Percentiles rank a stretch among this genome's conserved stretches.
phyloP scores from a whole-genome alignment of 345 rosid species.

The Citrus trifoliata region DNA sequence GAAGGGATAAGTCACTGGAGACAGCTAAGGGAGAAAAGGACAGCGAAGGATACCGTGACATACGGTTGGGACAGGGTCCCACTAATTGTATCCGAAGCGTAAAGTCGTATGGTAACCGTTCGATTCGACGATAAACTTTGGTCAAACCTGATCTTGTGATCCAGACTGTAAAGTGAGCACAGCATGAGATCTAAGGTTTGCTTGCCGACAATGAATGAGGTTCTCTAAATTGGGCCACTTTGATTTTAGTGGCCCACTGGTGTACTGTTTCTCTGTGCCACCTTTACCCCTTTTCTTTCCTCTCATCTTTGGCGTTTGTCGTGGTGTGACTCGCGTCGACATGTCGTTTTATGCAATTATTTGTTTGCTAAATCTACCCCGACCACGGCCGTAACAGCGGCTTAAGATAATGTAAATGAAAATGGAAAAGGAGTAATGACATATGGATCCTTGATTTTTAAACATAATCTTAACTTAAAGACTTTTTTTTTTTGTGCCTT shows the following conservation, averaged over 20 bases:
- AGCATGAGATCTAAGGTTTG: not conserved
- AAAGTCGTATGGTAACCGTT: slow-evolving; percentile 9
- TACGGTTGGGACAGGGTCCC: not conserved
- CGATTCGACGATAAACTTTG: slow-evolving; percentile 12
- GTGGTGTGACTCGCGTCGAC: not conserved
- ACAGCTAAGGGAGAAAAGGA: not conserved
- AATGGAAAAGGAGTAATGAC: too few species aligned
- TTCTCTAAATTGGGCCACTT: not conserved
- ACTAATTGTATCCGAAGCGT: not conserved
- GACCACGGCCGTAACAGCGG: too few species aligned
- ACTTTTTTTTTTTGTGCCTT: too few species aligned
- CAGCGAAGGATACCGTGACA: slow-evolving; percentile 4
- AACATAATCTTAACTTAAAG: too few species aligned
- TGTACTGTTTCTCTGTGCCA: not conserved
- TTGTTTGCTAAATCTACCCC: too few species aligned
- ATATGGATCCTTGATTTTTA: too few species aligned
- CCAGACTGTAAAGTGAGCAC: slow-evolving; percentile 27
- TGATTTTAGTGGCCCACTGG: not conserved
- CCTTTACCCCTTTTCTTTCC: not conserved
- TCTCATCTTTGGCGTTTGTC: not conserved
- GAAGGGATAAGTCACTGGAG: not conserved
- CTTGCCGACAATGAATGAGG: slow-evolving; percentile 9
- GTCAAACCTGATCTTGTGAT: not conserved
- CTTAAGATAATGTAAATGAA: too few species aligned
- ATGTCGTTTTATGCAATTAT: not conserved